Percentiles rank a stretch among this genome's conserved stretches.
phyloP scores from a whole-genome alignment of 73 alveolate species.

The Tetrahymena malaccensis region DNA sequence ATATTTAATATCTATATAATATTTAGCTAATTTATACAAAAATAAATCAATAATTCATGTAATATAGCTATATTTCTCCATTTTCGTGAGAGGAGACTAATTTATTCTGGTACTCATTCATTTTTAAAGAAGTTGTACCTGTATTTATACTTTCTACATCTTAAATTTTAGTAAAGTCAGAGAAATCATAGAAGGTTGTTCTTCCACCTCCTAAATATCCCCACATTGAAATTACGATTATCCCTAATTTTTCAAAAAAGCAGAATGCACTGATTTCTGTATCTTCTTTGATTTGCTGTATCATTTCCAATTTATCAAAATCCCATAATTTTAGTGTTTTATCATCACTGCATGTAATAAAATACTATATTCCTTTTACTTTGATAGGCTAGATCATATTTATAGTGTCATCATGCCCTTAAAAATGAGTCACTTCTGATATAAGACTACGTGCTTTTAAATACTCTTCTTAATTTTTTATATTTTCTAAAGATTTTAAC shows the following conservation, averaged over 20 bases:
- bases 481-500: not conserved
- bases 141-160: not conserved
- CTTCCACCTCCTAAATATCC: not conserved
- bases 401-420: not conserved
- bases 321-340: not conserved
- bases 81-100: not conserved
- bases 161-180: not conserved
- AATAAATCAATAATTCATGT: not conserved
- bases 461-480: not conserved
- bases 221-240: not conserved
- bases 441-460: not conserved
- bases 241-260: not conserved
- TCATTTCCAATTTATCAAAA: not conserved
- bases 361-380: not conserved
- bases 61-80: not conserved
- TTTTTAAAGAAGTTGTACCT: not conserved
- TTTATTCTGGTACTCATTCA: not conserved
- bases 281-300: not conserved
- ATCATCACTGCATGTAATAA: not conserved
- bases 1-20: too few species aligned
- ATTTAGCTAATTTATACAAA: not conserved
- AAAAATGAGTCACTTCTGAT: not conserved
- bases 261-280: not conserved
- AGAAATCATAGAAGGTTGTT: not conserved
- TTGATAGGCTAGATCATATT: not conserved